Base-by-base conservation (phyloP, 768 basidiomycete species). In the Xerocomellus dryophilus region DNA sequence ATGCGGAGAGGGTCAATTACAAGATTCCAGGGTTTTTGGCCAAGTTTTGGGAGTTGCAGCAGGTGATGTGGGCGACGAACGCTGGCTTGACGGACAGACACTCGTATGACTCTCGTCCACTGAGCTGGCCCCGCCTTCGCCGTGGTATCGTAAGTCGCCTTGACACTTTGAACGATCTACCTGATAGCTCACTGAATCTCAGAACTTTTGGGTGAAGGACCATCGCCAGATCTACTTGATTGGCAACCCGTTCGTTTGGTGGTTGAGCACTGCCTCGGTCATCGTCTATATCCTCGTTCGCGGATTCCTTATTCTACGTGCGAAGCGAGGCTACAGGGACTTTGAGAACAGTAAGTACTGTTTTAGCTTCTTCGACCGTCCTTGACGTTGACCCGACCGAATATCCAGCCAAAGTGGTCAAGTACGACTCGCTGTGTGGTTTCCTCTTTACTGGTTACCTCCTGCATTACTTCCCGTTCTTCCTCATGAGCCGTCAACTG, bases 181-280 rank as follows among this genome's bases (percentile, higher is more conserved):
- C 7, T 43, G 32, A 55, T 54, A 58, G 20, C 56, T 62, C 10
- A 54, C 25, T 32, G 27, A 20, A 49, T 36, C 35, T 36, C 59
- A 94, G 93, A 97, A 95, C 73, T 98, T 98, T 74, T 98, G 97
- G 97, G 93, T 97, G 41, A 94, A 94, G 71, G 92, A 98, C 57
- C 88, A 98, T 66, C 82, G 82, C 41, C 97, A 99, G 65, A 89
- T 99, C 56, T 99, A 99, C 70, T 81, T 98, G 41, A 78, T 97
- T 20, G 97, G 97, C 2, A 99, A 98, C 67, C 93, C 95, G 0
- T 76, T 95, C 58, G 80, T 96, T 23, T 99, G 97, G 97, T 97
- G 87, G 80, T 70, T 85, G 38, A 88, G 90, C 62, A 86, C 90
- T 0, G 65, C 86, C 4, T 80, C 90, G 3, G 82, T 98, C 17